Evolutionary conservation across 192 early-diverging fungal genomes (phyloP), one percentile per base, ranked within the genome.

Genomic region (Radiomyces spectabilis): DNA sequence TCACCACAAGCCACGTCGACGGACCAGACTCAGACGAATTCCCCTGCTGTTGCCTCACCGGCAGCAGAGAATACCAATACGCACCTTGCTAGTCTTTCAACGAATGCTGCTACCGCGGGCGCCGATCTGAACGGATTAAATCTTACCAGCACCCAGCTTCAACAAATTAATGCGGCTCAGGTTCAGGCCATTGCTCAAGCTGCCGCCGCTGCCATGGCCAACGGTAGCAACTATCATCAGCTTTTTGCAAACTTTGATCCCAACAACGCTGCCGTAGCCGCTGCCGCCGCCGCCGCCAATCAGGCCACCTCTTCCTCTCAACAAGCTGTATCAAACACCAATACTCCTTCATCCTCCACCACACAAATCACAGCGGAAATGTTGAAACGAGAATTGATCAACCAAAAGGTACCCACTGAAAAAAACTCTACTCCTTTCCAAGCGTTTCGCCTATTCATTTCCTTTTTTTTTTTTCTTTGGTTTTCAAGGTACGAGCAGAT

Each of bases 401-500:
- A 55, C 26, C 63, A 72, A 57, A 73, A 71, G 49, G 62, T 64
- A 57, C 29, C 4, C 25, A 34, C 5, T 16, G 21, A 51, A 12
- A 8, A 50, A 10, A 40, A 27, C 6, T 35, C 33, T 35, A 35
- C 5, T 13, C 5, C 5, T 35, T 35, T 8, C 13, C 13, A 35
- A 35, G 5, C 33, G 5, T 35, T 35, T 35, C 5, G 5, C 13
- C 12, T 19, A 19, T 30, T 19, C 3, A 50, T 34, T 8, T 22
- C 15, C n/a, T 2, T 22, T 15, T 15, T 4, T 16, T 6, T 45
- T 55, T 21, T 33, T 41, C 12, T 45, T 15, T 38, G n/a, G n/a
- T n/a, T n/a, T n/a, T n/a, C n/a, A n/a, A 64, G 62, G 65, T 77
- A 41, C 60, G 75, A 26, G 73, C 59, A 29, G 75, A 77, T 39